phyloP scores from a whole-genome alignment of 2,329 filamentous ascomycete genomes.

The Penicillium sumatraense region DNA sequence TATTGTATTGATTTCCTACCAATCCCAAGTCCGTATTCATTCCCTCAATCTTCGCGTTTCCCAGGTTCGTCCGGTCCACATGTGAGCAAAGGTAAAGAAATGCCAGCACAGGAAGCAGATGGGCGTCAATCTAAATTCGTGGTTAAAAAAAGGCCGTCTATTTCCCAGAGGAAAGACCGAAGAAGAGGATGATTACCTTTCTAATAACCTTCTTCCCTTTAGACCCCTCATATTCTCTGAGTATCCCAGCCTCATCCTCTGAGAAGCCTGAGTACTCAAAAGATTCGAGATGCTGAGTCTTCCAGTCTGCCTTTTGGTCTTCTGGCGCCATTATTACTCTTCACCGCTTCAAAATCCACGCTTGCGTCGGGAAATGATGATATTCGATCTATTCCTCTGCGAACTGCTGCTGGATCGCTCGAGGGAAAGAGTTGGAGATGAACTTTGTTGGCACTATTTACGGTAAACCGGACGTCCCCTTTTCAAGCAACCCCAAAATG shows the following conservation, averaged over 20 bases:
- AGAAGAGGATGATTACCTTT: background rate
- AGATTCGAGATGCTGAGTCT: background rate
- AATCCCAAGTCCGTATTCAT: conserved; percentile 4
- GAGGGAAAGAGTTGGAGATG: too few species aligned
- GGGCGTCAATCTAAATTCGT: background rate
- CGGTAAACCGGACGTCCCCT: too few species aligned
- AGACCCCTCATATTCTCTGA: background rate
- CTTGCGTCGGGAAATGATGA: background rate
- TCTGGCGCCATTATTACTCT: background rate
- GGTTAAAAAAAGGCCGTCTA: background rate
- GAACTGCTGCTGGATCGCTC: too few species aligned
- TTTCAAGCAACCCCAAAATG: too few species aligned
- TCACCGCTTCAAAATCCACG: background rate
- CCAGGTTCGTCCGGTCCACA: conserved; percentile 2
- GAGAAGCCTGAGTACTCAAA: background rate
- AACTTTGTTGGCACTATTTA: too few species aligned
- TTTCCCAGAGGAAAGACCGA: too few species aligned
- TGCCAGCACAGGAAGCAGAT: conserved; percentile 2
- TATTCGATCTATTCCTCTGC: too few species aligned
- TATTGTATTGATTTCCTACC: conserved; percentile 6
- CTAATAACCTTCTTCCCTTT: background rate
- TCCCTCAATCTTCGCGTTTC: conserved; percentile 6
- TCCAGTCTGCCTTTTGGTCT: background rate
- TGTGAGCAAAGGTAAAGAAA: conserved; percentile 7
- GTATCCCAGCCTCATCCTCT: background rate